phyloP scores from a whole-genome alignment of 2,329 filamentous ascomycete species.

The Parasarocladium wereldwijsianum region DNA sequence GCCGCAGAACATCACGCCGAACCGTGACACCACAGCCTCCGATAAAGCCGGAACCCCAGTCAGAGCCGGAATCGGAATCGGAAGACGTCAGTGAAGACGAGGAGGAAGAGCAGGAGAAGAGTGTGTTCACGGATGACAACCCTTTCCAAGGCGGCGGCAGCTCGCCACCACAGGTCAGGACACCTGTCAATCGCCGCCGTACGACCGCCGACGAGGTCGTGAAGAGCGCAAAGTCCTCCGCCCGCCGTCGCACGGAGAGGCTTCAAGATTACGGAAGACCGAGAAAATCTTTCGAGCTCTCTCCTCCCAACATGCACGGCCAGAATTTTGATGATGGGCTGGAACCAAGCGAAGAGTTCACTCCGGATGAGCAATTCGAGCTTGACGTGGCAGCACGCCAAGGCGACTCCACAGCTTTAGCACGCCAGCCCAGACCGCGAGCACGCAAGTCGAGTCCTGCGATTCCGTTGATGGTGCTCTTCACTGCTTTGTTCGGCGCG shows the following conservation, averaged over 20 bases:
- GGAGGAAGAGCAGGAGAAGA: constrained; percentile 30
- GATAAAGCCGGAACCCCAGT: constrained; percentile 43
- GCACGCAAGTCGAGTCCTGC: constrained; percentile 33
- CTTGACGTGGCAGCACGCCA: constrained; percentile 51
- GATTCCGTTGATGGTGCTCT: constrained; percentile 55
- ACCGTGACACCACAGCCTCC: constrained; percentile 35
- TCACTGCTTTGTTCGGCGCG: constrained; percentile 53
- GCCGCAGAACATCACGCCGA: constrained; percentile 26
- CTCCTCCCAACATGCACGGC: constrained; percentile 22
- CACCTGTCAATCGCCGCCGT: constrained; percentile 33
- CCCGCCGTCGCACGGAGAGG: constrained; percentile 29
- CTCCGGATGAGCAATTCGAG: constrained; percentile 75
- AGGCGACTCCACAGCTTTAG: constrained; percentile 30
- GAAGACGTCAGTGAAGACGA: constrained; percentile 34
- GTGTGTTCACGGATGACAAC: constrained; percentile 76
- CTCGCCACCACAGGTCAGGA: constrained; percentile 42
- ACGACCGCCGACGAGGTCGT: constrained; percentile 27
- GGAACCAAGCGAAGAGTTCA: constrained; percentile 81
- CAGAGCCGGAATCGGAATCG: no score
- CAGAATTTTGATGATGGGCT: constrained; percentile 24
- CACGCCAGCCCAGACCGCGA: constrained; percentile 23
- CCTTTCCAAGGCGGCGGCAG: constrained; percentile 86
- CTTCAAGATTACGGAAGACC: constrained; percentile 14
- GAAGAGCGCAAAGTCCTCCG: constrained; percentile 25
- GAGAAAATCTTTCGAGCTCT: constrained; percentile 43